A percentile compares a stretch with the other conserved stretches of the same genome.
Evolutionary conservation across 768 basidiomycete genomes (phyloP).

Genomic region (Termitomyces bulborhizus): DNA sequence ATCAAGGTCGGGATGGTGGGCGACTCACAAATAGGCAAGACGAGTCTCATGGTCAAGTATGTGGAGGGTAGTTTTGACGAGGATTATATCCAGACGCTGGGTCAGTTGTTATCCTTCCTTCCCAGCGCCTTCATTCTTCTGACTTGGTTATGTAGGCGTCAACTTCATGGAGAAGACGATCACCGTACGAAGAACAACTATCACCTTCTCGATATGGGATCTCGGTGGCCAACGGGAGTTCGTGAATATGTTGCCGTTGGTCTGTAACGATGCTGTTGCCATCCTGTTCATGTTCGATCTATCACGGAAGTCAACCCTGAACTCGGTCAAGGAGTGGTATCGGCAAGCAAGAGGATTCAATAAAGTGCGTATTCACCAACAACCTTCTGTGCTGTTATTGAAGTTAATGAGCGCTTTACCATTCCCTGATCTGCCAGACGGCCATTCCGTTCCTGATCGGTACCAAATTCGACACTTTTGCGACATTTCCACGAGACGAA

Average conservation of each 20-base stretch:
- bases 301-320: slow-evolving; percentile 93
- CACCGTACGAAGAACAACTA: slow-evolving; percentile 94
- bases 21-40: slow-evolving; percentile 99
- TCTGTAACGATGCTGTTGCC: slow-evolving; percentile 99
- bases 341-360: slow-evolving; percentile 98
- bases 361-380: slow-evolving; percentile 57
- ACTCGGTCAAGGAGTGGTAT: slow-evolving; percentile 99
- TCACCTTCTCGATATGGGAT: slow-evolving; percentile 99
- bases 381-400: not conserved
- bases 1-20: slow-evolving; percentile 99
- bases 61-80: slow-evolving; percentile 98
- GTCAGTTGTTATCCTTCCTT: slow-evolving; percentile 33
- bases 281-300: slow-evolving; percentile 99
- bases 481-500: slow-evolving; percentile 93
- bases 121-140: slow-evolving; percentile 2
- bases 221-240: slow-evolving; percentile 96
- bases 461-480: slow-evolving; percentile 97
- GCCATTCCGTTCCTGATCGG: slow-evolving; percentile 98
- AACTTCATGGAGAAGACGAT: slow-evolving; percentile 99
- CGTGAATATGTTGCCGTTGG: slow-evolving; percentile 97
- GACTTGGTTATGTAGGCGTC: slow-evolving; percentile 52
- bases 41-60: slow-evolving; percentile 99
- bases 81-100: slow-evolving; percentile 99
- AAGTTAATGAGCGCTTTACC: not conserved
- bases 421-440: slow-evolving; percentile 47